Conservation (phyloP, 768 basidiomycete species). For the Phylloporus sp. region DNA sequence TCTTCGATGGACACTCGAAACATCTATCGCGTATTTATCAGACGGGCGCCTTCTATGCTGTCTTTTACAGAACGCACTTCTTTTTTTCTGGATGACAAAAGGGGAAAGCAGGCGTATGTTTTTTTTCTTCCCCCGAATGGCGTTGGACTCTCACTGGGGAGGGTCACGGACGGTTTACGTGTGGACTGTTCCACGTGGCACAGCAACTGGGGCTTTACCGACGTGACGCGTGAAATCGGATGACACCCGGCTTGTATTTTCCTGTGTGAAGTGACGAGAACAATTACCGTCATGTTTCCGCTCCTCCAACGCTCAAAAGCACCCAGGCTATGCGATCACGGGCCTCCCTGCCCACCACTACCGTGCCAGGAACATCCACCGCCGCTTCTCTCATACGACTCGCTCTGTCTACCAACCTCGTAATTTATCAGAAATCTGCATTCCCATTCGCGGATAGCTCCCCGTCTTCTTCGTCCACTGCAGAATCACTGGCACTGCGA, state of each 20-base stretch:
- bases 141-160: background rate
- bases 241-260: slow-evolving; percentile 21
- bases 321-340: background rate
- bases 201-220: slow-evolving; percentile 4
- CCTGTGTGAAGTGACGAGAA: slow-evolving; percentile 27
- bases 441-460: slow-evolving; percentile 11
- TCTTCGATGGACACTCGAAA: slow-evolving; percentile 19
- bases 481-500: slow-evolving; percentile 14
- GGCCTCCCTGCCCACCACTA: background rate
- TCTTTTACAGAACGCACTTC: slow-evolving; percentile 7
- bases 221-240: slow-evolving; percentile 22
- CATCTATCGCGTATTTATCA: slow-evolving; percentile 18
- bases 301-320: slow-evolving; percentile 23
- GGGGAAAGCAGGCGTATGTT: background rate
- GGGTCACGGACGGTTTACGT: slow-evolving; percentile 6
- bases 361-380: slow-evolving; percentile 11
- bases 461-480: slow-evolving; percentile 16
- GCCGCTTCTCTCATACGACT: slow-evolving; percentile 14
- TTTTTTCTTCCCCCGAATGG: slow-evolving; percentile 1
- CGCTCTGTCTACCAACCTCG: slow-evolving; percentile 5
- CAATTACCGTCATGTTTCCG: slow-evolving; percentile 19
- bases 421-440: slow-evolving; percentile 13
- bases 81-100: slow-evolving; percentile 8
- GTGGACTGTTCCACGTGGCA: slow-evolving; percentile 23
- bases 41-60: slow-evolving; percentile 12